Base-by-base conservation (phyloP, 345 rosid genomes). In the Eucalyptus paniculata region DNA sequence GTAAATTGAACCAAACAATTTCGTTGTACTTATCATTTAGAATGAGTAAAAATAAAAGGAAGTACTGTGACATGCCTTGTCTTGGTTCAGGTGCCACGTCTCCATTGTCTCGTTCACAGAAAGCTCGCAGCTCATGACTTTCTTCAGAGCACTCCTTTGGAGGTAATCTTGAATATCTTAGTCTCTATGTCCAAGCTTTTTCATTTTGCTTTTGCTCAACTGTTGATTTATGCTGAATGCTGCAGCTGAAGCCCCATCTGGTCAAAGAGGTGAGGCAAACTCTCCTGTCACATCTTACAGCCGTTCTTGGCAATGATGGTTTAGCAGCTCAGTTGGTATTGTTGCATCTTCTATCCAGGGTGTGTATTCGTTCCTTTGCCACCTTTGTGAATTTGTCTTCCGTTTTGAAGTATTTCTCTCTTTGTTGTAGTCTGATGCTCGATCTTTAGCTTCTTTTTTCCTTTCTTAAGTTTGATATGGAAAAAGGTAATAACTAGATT, bases 321-420 rank as follows among this genome's bases (percentile, higher is more conserved):
- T 56, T 97, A 58, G 98, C 97, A 30, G 97, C 98, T 87, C 94
- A 96, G 62, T 93, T 94, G 82, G 89, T 97, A 89, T 87, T 98
- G 88, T 89, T 97, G 93, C 99, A 97, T 94, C 97, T 98, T 87
- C 93, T 98, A 56, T 96, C 99, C 34, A 94, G 89, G 95, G 99
- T 95, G 91, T 42, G 86, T 85, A 16, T 13, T 89, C 88, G 24
- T 51, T 87, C 12, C 26, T 69, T 42, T 30, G 23, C 86, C 49
- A 45, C 10, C 51, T 87, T 56, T 23, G 50, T 37, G 30, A 19
- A 80, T 42, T 19, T 26, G 53, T 51, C 82, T 72, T 80, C 47
- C 24, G 51, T 45, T 10, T 24, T n/a, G 56, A 30, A 32, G 58
- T 81, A 86, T 47, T 62, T 65, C 50, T 32, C 82, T 49, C 72